Base-by-base conservation (phyloP, 306 rosid genomes). In the Glycine soja region DNA sequence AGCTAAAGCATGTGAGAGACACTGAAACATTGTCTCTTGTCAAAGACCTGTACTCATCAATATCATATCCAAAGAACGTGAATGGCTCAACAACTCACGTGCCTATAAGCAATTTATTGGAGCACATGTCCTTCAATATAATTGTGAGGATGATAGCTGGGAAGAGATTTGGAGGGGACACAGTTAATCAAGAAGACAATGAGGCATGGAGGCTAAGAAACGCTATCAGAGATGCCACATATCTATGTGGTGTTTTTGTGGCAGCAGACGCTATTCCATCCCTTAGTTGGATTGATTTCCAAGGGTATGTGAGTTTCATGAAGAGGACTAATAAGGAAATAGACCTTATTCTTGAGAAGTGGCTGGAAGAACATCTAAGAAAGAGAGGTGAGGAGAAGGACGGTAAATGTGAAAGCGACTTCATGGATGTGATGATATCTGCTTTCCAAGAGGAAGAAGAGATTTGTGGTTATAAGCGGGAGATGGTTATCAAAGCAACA, bases 401-500 rank as follows among this genome's bases (percentile, higher is more conserved):
- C 14, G 62, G 11, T 3, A 0, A 1, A 2, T 2, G 4, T 30
- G 87, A 86, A 8, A 73, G 50, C 0, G 93, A 90, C 43, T 78
- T 90, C 30, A 86, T 90, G 90, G 89, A 86, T 16, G 87, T 84
- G 8, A 19, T 92, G 88, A 50, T 92, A 14, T 68, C 89, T 8
- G 47, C 10, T 2, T 82, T 88, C 6, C 12, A 19, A 4, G 88
- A 74, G n/a, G 46, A 86, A 3, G 74, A 80, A 45, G 76, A 34
- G 0, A 62, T 87, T 36, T 84, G 81, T 63, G 90, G 92, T 10
- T 83, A 89, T 16, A 43, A 77, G 42, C 16, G 85, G 0, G 92
- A 92, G 15, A 69, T 36, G 6, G 91, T 86, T 58, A 82, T 92
- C 84, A 92, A 91, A 86, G 95, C 93, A 8, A 92, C 90, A 0